Evolutionary conservation across 257 asterid species (phyloP), one percentile per base, ranked within the genome.

Genomic region (Mentha longifolia): DNA sequence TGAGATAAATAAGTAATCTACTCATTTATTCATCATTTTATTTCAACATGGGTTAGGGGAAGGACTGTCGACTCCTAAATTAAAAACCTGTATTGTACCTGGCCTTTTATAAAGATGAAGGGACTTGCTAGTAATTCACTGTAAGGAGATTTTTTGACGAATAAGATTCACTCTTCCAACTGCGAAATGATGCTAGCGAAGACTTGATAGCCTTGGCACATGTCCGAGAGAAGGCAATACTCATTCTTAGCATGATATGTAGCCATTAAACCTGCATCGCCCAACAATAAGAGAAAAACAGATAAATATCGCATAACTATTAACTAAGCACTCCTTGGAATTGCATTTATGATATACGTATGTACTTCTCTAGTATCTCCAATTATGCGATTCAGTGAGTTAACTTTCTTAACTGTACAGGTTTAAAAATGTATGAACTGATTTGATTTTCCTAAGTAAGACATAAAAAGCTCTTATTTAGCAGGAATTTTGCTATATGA

Each of bases 201-300:
- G 73, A 94, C 96, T 10, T 82, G 75, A 73, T 89, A 91, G 61
- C 99, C 99, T 72, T 91, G 96, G 87, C 89, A 84, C 96, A 94
- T 91, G 78, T 94, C 99, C 2, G 97, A 79, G 12, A 94, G 85
- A 64, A 91, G 96, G 86, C 99, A 94, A 61, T 91, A 91, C 86
- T 94, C 98, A 52, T 94, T 94, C 83, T 85, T 89, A 19, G 97
- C 97, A 84, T 94, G 98, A 84, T 91, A 94, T 22, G 98, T 94
- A 5, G 96, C 95, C 98, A 94, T 89, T 68, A 94, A 76, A 58
- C 98, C 98, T 94, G 96, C 86, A 74, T 7, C 43, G 10, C 46
- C 39, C 41, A 20, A 12, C 6, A 20, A 6, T 19, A 62, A 22
- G 9, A 5, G 16, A 19, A 22, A 30, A 4, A 12, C 3, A 20